Evolutionary conservation across 805 yeast species (phyloP), one percentile per base, ranked within the genome.

Genomic region (Kuraishia capsulata): DNA sequence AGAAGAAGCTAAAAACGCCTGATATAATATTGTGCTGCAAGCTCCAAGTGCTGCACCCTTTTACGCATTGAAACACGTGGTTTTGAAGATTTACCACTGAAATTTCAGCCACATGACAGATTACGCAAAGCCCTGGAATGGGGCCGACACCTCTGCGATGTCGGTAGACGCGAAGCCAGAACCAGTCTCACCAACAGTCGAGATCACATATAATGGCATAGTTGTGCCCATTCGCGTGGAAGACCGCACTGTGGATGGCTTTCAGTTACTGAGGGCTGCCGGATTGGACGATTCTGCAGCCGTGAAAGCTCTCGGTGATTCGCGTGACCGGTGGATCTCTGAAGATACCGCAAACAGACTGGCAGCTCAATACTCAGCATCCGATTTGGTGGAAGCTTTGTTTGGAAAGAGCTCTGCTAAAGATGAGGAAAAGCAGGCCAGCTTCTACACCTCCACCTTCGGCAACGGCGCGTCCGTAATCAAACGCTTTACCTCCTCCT

Each of bases 271-370:
- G 39, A 79, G 78, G 51, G 69, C 80, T 20, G 85, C 83, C 20
- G 78, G 80, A 35, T 68, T 78, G 41, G 85, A 82, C 46, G 71
- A 78, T 48, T 75, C 81, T 17, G 69, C 71, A 42, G 61, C 85
- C 35, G 76, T 83, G 6, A 70, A 78, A 42, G 66, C 77, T 36
- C 69, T 81, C 42, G 87, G 76, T 50, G 88, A 81, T 48, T 79
- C 78, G 48, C 78, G 79, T 20, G 83, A 78, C 54, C 85, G 82
- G 10, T 81, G 88, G 86, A 65, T 78, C 31, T 84, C 88, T 4
- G 70, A 69, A 46, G 78, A 70, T 39, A 57, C 76, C 25, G 81
- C 81, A 1, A 63, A 70, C 10, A 67, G 71, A 29, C 65, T 81
- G 57, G 78, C 82, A 39, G 71, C 69, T 45, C 68, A 80, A 45